These are phyloP conservation scores for Podila epicladia DNA, from an alignment of 192 early-diverging fungal genomes.

Conservation along the genomic window DNA sequence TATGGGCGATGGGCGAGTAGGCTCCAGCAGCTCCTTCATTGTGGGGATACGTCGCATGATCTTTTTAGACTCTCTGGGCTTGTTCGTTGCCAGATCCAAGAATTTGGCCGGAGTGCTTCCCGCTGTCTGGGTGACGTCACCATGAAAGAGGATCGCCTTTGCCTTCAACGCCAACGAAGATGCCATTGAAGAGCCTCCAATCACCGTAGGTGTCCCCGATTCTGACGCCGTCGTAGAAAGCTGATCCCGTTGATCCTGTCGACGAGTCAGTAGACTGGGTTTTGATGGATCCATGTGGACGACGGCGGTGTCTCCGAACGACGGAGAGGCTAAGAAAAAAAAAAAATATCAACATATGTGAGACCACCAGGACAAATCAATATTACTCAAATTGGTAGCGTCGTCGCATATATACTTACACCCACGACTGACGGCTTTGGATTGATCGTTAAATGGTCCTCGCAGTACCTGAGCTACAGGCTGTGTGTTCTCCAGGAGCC, in stretches of 20 bases:
- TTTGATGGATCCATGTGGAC: slow-evolving; percentile 10
- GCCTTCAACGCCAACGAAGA: slow-evolving; percentile 35
- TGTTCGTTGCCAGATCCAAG: slow-evolving; percentile 41
- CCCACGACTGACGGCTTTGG: slow-evolving; percentile 16
- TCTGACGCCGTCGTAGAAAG: slow-evolving; percentile 28
- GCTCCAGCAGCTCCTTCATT: slow-evolving; percentile 42
- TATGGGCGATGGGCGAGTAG: not conserved
- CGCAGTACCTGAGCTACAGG: not conserved
- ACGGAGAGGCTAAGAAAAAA: not conserved
- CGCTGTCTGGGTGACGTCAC: slow-evolving; percentile 21
- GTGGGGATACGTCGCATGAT: slow-evolving; percentile 36
- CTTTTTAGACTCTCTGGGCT: slow-evolving; percentile 26
- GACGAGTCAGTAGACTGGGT: slow-evolving; percentile 12
- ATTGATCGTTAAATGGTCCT: not conserved
- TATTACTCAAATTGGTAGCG: not conserved
- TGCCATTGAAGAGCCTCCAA: slow-evolving; percentile 20
- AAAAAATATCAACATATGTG: not conserved
- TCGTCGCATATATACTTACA: not conserved
- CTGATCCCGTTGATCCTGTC: slow-evolving; percentile 34
- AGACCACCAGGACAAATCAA: not conserved
- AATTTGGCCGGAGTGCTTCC: slow-evolving; percentile 21
- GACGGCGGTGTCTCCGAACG: not conserved
- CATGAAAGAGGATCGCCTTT: slow-evolving; percentile 47
- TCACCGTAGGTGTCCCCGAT: slow-evolving; percentile 17
- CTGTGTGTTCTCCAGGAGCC: not conserved